Evolutionary conservation across 2,329 filamentous ascomycete species (phyloP), one percentile per base, ranked within the genome.

Genomic region (Arthroderma uncinatum): DNA sequence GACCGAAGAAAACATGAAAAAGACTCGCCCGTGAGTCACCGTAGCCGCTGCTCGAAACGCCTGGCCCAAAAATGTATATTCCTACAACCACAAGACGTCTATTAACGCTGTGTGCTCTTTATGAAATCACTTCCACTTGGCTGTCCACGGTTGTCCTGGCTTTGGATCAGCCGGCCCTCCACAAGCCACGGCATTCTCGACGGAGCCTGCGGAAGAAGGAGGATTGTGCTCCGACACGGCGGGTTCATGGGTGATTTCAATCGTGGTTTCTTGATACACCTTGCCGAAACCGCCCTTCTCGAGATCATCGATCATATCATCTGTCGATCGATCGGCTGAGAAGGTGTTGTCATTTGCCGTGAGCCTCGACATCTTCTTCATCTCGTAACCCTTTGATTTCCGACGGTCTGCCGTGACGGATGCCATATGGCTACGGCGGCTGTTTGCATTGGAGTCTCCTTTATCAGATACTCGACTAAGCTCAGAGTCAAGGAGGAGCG

Each of bases 401-500:
- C 57, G 53, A 39, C 42, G 23, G 7, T 60, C 60, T 25, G 57
- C 57, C 8, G 58, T 60, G 28, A 61, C 52, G 10, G 61, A 60
- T 9, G 60, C 56, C 6, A 53, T 48, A 40, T 60, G 61, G 44
- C 54, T 60, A 19, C 57, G 55, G 25, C 55, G 53, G 14, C 30
- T 19, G 12, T 57, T 54, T 4, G 60, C 59, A 28, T 33, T 5
- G 61, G 70, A 71, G 44, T 66, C 67, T 63, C 64, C 63, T 28
- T 48, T 50, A 3, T 57, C 37, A 12, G 48, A 57, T 25, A 21
- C 3, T 19, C 37, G 47, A 39, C 10, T 16, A 16, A 28, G 6
- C 58, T 78, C 76, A 54, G 78, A 75, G 58, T 77, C 75, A 62
- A 78, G 70, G 37, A 83, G 73, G 60, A 82, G 73, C 50, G 78